These are phyloP conservation scores for Coniochaeta sp. DNA, from an alignment of 2,329 filamentous ascomycete species.

Conservation along the genomic window DNA sequence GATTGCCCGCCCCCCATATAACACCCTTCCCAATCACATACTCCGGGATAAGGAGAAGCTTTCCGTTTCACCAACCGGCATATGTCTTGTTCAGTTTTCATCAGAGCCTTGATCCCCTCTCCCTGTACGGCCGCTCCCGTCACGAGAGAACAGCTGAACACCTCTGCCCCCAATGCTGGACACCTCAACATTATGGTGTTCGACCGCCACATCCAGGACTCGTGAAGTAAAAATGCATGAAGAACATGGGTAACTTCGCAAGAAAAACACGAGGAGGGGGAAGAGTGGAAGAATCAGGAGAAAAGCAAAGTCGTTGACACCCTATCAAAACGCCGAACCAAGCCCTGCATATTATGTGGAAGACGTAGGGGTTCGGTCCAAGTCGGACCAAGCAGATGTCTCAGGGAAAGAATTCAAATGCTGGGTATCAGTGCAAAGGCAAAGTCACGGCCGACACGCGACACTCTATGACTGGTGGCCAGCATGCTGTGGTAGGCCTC, in stretches of 20 bases:
- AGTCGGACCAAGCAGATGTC: constrained; percentile 25
- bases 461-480: constrained; percentile 64
- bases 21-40: neutral
- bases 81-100: neutral
- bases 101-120: neutral
- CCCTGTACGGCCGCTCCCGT: neutral
- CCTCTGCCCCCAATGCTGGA: no score
- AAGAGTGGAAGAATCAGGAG: no score
- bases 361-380: constrained; percentile 22
- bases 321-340: constrained; percentile 34
- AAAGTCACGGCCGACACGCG: constrained; percentile 21
- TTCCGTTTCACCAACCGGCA: neutral
- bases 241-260: neutral
- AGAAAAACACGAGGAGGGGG: constrained; percentile 13
- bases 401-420: constrained; percentile 45
- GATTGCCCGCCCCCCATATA: neutral
- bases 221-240: neutral
- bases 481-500: constrained; percentile 74
- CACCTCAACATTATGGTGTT: neutral
- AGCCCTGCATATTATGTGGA: constrained; percentile 31
- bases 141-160: no score
- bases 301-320: constrained; percentile 10
- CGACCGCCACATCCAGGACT: neutral
- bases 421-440: constrained; percentile 48
- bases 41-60: neutral